Evolutionary conservation across 2,329 filamentous ascomycete genomes (phyloP), one percentile per base, ranked within the genome.

Genomic region (Plenodomus biglobosus): DNA sequence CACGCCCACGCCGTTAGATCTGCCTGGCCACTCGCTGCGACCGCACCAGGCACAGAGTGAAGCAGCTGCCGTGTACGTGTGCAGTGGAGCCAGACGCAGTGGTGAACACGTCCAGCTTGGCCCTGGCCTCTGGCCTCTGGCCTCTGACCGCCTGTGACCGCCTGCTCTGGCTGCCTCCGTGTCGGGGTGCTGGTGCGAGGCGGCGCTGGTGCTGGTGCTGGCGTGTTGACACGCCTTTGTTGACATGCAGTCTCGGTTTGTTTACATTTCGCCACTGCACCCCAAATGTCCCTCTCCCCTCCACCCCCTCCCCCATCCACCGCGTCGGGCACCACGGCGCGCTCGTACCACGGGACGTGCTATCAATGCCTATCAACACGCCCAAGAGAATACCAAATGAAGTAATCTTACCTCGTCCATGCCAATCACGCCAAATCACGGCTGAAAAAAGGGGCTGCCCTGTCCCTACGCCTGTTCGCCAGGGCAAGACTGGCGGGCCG

Each of bases 381-480:
- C 44, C 16, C 41, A 40, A 34, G 18, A 34, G 15, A 19, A 27
- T 21, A 42, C 52, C 54, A 58, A 59, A 58, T 59, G 50, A 55
- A 43, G 50, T 45, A 59, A 59, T 59, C 48, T 59, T 53, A 57
- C 39, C 46, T 36, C 42, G 53, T 45, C 59, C 50, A 64, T 64
- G 60, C 60, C 44, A 18, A 32, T 39, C 38, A 44, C 30, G 19
- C 41, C 37, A 22, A 46, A 18, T 37, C 35, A 15, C 18, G 8
- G n/a, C n/a, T 16, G 6, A 37, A 20, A 37, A 57, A 51, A 51
- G 55, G 58, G 56, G 60, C 50, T 44, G 48, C 39, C 45, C 46
- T 30, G 50, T 34, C 49, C 47, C 53, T 37, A 47, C 44, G 49
- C 46, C 40, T 38, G 50, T 52, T 55, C 48, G 47, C 48, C 45